A percentile compares a stretch with the other conserved stretches of the same genome.
Evolutionary conservation across 2,329 filamentous ascomycete genomes (phyloP).

Genomic region (Aspergillus hortae): DNA sequence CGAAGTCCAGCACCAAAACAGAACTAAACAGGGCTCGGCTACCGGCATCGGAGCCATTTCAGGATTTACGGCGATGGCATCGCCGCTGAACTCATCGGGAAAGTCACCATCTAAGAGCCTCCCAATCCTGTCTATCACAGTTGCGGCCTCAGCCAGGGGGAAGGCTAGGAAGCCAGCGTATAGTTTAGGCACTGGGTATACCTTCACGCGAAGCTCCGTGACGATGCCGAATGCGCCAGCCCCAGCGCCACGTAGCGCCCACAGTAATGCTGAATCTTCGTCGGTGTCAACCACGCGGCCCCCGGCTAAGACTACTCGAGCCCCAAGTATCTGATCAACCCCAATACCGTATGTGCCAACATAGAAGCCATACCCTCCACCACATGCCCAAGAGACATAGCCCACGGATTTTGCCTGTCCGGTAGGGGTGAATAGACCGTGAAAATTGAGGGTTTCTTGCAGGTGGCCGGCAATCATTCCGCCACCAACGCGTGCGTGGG

Average conservation of each 20-base stretch:
- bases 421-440: constrained; percentile 10
- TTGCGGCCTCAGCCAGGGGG: constrained; percentile 7
- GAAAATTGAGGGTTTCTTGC: not conserved
- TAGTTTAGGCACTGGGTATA: constrained; percentile 8
- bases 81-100: constrained; percentile 13
- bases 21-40: constrained; percentile 6
- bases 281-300: constrained; percentile 13
- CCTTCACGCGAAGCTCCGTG: constrained; percentile 7
- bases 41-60: constrained; percentile 9
- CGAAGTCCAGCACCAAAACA: constrained; percentile 9
- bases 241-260: constrained; percentile 16
- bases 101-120: constrained; percentile 6
- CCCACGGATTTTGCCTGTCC: constrained; percentile 23
- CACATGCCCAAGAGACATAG: constrained; percentile 35
- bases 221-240: constrained; percentile 3
- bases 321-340: constrained; percentile 36
- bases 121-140: constrained; percentile 7
- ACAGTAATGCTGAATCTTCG: constrained; percentile 4
- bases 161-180: constrained; percentile 9
- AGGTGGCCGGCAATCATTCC: not conserved
- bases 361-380: constrained; percentile 35
- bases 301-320: constrained; percentile 10
- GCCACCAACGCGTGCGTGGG: not conserved
- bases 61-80: constrained; percentile 8
- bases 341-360: constrained; percentile 29